Percentiles rank a stretch among this genome's conserved stretches.
Conservation (phyloP, 2,329 filamentous ascomycete genomes). For the Penicillium corylophilum region DNA sequence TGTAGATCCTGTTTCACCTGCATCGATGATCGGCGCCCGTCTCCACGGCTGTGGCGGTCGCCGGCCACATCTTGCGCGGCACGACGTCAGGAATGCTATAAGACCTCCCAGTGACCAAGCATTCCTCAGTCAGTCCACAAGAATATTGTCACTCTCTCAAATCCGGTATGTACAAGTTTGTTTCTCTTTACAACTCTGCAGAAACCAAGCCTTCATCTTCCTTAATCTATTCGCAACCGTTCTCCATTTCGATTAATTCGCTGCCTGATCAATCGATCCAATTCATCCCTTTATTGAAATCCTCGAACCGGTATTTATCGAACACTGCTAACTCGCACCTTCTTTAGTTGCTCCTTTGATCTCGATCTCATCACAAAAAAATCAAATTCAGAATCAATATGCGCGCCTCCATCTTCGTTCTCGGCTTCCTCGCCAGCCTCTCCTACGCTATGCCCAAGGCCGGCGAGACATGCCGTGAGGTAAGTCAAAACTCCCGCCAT, state of each 20-base stretch:
- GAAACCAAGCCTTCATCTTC: not conserved
- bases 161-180: not conserved
- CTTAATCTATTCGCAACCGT: not conserved
- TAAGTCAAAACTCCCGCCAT: not conserved
- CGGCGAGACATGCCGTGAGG: slow-evolving; percentile 9
- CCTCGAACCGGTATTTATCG: no score
- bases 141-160: not conserved
- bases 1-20: slow-evolving; percentile 7
- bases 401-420: slow-evolving; percentile 15
- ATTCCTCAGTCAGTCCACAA: slow-evolving; percentile 3
- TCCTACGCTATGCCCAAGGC: slow-evolving; percentile 10
- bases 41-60: slow-evolving; percentile 2
- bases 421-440: slow-evolving; percentile 14
- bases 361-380: no score
- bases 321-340: not conserved
- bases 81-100: slow-evolving; percentile 13
- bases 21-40: not conserved
- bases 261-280: not conserved
- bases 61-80: not conserved
- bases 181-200: not conserved
- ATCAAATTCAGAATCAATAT: slow-evolving; percentile 1
- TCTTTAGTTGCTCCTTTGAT: no score
- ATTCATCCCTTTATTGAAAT: not conserved
- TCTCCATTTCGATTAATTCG: not conserved
- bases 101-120: slow-evolving; percentile 13